These are phyloP conservation scores for Magnolia changhungtana DNA, from an alignment of 164 flowering plant species.

Conservation along the genomic window DNA sequence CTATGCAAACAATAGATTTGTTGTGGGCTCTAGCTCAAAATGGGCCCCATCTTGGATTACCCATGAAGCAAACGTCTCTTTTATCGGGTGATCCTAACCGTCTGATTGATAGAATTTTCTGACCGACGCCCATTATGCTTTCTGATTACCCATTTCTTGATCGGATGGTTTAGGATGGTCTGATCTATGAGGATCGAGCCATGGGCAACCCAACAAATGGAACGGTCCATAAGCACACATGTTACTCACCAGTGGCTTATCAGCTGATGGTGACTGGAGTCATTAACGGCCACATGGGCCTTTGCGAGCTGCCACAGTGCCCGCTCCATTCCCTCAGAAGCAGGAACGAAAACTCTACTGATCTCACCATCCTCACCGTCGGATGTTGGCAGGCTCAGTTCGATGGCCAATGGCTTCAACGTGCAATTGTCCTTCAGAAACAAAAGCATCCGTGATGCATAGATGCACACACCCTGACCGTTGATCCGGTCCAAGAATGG, in stretches of 20 bases:
- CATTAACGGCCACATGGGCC: conserved; percentile 55
- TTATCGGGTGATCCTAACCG: no score
- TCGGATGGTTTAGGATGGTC: no score
- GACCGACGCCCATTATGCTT: no score
- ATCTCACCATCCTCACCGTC: not conserved
- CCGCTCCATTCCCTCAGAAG: conserved; percentile 30
- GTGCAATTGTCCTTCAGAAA: conserved; percentile 33
- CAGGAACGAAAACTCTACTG: conserved; percentile 36
- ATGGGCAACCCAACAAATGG: no score
- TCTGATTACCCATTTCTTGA: no score
- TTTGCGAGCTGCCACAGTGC: conserved; percentile 63
- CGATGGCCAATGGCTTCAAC: conserved; percentile 54
- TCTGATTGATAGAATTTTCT: no score
- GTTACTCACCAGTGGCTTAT: conserved; percentile 52
- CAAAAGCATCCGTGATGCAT: conserved; percentile 55
- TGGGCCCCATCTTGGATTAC: no score
- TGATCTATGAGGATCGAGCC: no score
- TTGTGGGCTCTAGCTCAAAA: no score
- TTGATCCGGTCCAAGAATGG: conserved; percentile 44
- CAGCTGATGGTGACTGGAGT: conserved; percentile 55
- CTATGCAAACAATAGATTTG: no score
- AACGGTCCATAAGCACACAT: no score
- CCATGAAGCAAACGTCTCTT: no score
- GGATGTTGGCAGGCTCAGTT: conserved; percentile 39
- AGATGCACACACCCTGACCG: conserved; percentile 20